Evolutionary conservation across 2,329 filamentous ascomycete genomes (phyloP).

Genomic region (Curvularia lunata): DNA sequence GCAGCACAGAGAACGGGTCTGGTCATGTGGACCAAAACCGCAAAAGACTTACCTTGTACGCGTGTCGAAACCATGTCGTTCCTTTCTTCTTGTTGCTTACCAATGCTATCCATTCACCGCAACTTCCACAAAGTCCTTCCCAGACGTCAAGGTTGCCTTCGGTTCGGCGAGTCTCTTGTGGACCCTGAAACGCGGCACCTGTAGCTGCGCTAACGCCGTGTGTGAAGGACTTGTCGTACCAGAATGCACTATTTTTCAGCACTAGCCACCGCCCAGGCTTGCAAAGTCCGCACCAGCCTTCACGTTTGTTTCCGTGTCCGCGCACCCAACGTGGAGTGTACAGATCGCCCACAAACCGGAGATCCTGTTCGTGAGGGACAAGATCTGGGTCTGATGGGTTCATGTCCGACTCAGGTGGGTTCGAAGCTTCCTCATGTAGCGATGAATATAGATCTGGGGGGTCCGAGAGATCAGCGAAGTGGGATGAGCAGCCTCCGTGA

Average conservation of each 20-base stretch:
- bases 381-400: constrained; percentile 77
- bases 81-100: constrained; percentile 90
- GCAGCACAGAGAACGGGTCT: constrained; percentile 11
- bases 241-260: constrained; percentile 88
- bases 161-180: constrained; percentile 75
- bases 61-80: constrained; percentile 90
- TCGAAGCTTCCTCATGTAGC: constrained; percentile 73
- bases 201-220: constrained; percentile 86
- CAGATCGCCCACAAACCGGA: constrained; percentile 79
- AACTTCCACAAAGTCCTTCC: constrained; percentile 79
- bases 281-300: constrained; percentile 89
- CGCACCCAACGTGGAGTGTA: constrained; percentile 86
- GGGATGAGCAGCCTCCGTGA: constrained; percentile 65
- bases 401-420: constrained; percentile 81
- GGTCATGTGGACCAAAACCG: constrained; percentile 10
- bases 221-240: constrained; percentile 92
- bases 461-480: constrained; percentile 75
- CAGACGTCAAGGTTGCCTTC: constrained; percentile 82
- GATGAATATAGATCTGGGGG: constrained; percentile 79
- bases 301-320: constrained; percentile 84
- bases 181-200: constrained; percentile 77
- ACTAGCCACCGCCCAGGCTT: constrained; percentile 86
- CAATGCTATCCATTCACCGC: constrained; percentile 79
- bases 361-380: constrained; percentile 74
- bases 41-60: constrained; percentile 71